Evolutionary conservation across 1,284 basidiomycete species (phyloP).

Genomic region (Chiua sp.): DNA sequence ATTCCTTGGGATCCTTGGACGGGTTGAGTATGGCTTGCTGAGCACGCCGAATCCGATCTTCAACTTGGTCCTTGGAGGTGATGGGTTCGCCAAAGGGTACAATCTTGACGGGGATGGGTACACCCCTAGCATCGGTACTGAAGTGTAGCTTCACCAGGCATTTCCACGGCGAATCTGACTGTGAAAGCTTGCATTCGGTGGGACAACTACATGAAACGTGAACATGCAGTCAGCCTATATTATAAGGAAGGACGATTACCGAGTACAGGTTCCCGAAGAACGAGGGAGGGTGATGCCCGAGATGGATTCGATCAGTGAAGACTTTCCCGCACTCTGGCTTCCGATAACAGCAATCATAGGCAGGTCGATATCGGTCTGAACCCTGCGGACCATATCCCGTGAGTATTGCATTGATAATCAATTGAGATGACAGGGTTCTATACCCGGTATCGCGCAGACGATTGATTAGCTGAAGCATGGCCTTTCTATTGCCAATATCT

Average conservation of each 20-base stretch:
- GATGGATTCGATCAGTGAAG: constrained; percentile 76
- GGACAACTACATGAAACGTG: constrained; percentile 57
- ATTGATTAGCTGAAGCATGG: constrained; percentile 58
- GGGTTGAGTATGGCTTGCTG: constrained; percentile 78
- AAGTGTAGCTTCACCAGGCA: constrained; percentile 65
- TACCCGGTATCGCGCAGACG: constrained; percentile 61
- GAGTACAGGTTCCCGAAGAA: constrained; percentile 70
- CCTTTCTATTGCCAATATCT: constrained; percentile 42
- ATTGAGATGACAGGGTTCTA: constrained; percentile 1
- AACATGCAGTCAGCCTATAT: background rate
- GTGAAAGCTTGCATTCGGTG: constrained; percentile 66
- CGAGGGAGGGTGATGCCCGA: constrained; percentile 75
- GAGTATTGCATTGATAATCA: background rate
- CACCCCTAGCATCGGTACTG: constrained; percentile 51
- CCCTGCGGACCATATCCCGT: constrained; percentile 40
- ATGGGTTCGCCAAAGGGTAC: constrained; percentile 60
- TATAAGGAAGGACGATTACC: constrained; percentile 43
- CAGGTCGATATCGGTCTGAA: constrained; percentile 68
- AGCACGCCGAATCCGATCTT: constrained; percentile 69
- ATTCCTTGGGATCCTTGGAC: constrained; percentile 35
- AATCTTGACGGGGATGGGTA: constrained; percentile 44
- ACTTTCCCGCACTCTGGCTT: constrained; percentile 73
- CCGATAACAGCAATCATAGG: constrained; percentile 74
- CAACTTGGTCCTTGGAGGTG: constrained; percentile 55
- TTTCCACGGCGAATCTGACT: constrained; percentile 54